Evolutionary conservation across 805 yeast genomes (phyloP).

Genomic region (Suhomyces kilbournensis): DNA sequence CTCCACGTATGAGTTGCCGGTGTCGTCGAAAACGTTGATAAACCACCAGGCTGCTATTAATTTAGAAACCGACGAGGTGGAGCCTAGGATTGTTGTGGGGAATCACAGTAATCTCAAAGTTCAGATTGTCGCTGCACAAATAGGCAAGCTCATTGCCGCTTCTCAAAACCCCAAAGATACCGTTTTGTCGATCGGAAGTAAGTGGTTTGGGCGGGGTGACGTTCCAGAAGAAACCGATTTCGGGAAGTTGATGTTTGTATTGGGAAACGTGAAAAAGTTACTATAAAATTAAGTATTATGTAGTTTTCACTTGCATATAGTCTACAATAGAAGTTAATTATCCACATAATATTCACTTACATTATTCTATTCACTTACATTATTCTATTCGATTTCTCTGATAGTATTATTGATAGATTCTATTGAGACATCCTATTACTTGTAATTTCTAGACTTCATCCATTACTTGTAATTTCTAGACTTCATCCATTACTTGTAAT

Average conservation of each 20-base stretch:
- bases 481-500: no score
- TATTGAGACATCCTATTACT: no score
- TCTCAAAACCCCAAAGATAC: constrained; percentile 35
- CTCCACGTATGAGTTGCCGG: constrained; percentile 40
- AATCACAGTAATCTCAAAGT: constrained; percentile 45
- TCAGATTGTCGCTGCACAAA: constrained; percentile 48
- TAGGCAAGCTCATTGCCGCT: constrained; percentile 40
- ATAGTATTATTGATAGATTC: no score
- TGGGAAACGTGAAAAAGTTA: constrained; percentile 21
- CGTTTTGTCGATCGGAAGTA: constrained; percentile 45
- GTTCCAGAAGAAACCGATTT: constrained; percentile 36
- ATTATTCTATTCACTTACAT: no score
- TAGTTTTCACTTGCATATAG: no score
- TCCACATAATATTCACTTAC: no score
- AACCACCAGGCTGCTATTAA: constrained; percentile 7
- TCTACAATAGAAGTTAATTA: no score
- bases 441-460: no score
- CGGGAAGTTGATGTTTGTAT: constrained; percentile 42
- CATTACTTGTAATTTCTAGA: no score
- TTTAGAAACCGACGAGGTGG: constrained; percentile 27
- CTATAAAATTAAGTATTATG: no score
- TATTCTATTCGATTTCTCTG: no score
- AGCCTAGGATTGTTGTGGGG: constrained; percentile 48
- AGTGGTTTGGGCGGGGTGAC: constrained; percentile 43
- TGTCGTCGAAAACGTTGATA: constrained; percentile 18